Base-by-base conservation (phyloP, 1,284 basidiomycete species). In the Uromyces viciae-fabae region DNA sequence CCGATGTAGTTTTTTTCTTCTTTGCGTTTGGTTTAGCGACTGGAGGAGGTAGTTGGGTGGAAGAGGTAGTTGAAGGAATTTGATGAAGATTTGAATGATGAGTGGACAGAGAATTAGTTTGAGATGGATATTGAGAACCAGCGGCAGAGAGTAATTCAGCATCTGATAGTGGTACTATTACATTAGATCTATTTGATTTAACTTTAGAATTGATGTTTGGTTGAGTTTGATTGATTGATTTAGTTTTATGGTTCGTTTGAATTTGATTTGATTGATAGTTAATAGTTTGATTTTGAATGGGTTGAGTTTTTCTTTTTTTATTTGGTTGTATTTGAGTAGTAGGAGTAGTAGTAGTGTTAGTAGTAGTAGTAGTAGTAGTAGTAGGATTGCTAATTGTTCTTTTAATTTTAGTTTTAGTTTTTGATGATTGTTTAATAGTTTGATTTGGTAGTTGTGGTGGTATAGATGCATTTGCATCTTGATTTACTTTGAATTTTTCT, bases 141-240 rank as follows among this genome's bases (percentile, higher is more conserved):
- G 76, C 76, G n/a, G 66, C 66, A 3, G 76, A 69, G 36, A 78
- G 66, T 25, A 78, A 40, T 69, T 78, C 76, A 38, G 76, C 76
- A 60, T 78, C 76, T n/a, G 66, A 56, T 14, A 78, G 52, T 42
- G 76, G 76, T 3, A 43, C 28, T 17, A 78, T 33, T n/a, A n/a
- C n/a, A n/a, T n/a, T n/a, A n/a, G n/a, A n/a, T n/a, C n/a, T n/a
- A n/a, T 78, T 69, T 8, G 66, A 22, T 78, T 40, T 68, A 49
- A 36, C 14, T 25, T 58, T 71, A n/a, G 38, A 43, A 33, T 49
- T 76, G 52, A 56, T 43, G 15, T n/a, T 43, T 22, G 56, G 52
- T 3, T 75, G 14, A 62, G 42, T 0, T 33, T 43, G 31, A 19
- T 64, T 64, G 42, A 66, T 76, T 4, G 52, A 64, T 22, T 43